A percentile compares a stretch with the other conserved stretches of the same genome.
phyloP scores from a whole-genome alignment of 2,329 filamentous ascomycete genomes.

The Fusarium sp. region DNA sequence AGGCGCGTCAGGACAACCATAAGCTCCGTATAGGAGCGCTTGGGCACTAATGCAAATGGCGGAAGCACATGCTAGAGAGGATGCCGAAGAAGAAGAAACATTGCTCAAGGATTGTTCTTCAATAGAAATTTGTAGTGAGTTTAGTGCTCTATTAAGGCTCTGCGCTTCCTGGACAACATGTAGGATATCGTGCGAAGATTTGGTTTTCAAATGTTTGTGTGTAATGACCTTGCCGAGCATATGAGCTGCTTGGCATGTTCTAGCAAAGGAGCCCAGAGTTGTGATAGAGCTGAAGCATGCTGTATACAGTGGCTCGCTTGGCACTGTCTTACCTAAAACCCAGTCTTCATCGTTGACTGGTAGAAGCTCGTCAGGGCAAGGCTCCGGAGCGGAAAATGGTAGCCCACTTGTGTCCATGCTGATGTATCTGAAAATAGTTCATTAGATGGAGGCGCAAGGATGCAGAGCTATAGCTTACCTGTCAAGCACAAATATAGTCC shows the following conservation, averaged over 20 bases:
- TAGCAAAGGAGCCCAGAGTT: not conserved
- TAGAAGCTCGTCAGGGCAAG: not conserved
- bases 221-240: slow-evolving; percentile 4
- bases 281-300: not conserved
- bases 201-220: not conserved
- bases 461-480: not conserved
- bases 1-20: slow-evolving; percentile 1
- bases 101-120: not conserved
- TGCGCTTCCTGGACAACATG: not conserved
- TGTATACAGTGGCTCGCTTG: slow-evolving; percentile 5
- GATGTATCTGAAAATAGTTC: not conserved
- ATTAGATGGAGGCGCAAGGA: not conserved
- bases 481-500: slow-evolving; percentile 5
- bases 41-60: slow-evolving; percentile 1
- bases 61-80: not conserved
- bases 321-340: not conserved
- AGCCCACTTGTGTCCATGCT: not conserved
- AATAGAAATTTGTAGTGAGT: not conserved
- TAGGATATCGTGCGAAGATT: not conserved
- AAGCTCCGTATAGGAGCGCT: not conserved
- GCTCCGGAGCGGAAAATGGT: slow-evolving; percentile 1
- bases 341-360: slow-evolving; percentile 8
- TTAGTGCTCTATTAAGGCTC: not conserved
- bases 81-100: not conserved
- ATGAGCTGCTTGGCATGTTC: slow-evolving; percentile 3